These are phyloP conservation scores for Trichoderma asperelloides DNA, from an alignment of 495 filamentous ascomycete genomes.

Conservation along the genomic window DNA sequence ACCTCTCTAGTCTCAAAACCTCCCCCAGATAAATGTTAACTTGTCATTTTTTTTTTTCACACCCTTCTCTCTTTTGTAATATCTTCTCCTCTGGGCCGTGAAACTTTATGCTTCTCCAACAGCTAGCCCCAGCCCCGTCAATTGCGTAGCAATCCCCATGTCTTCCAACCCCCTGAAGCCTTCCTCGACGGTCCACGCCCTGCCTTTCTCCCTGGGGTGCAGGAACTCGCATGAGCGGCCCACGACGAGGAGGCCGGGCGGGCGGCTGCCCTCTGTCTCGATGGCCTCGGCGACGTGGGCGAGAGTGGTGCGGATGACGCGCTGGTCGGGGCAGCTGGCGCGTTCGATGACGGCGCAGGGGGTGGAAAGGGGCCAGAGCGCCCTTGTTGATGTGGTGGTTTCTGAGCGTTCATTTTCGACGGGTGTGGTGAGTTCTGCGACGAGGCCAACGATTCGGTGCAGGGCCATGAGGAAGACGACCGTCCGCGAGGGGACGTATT, in stretches of 20 bases:
- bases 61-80: background rate
- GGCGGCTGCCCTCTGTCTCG: conserved; percentile 80
- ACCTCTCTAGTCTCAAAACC: no score
- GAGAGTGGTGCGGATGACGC: conserved; percentile 81
- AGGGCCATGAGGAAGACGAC: conserved; percentile 96
- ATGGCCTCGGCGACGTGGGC: conserved; percentile 71
- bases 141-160: conserved; percentile 9
- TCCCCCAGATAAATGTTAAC: background rate
- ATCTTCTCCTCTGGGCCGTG: background rate
- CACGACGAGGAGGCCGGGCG: conserved; percentile 85
- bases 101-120: background rate
- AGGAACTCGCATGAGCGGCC: conserved; percentile 77
- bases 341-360: conserved; percentile 90
- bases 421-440: conserved; percentile 51
- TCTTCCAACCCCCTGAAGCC: conserved; percentile 66
- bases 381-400: conserved; percentile 5
- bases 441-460: conserved; percentile 67
- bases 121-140: background rate
- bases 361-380: conserved; percentile 45
- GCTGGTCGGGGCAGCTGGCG: conserved; percentile 89
- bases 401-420: conserved; percentile 18
- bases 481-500: conserved; percentile 66
- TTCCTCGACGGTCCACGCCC: conserved; percentile 83
- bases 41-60: background rate
- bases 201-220: conserved; percentile 38